Evolutionary conservation across 2,329 filamentous ascomycete species (phyloP), one percentile per base, ranked within the genome.

Genomic region (Neofusicoccum ribis): DNA sequence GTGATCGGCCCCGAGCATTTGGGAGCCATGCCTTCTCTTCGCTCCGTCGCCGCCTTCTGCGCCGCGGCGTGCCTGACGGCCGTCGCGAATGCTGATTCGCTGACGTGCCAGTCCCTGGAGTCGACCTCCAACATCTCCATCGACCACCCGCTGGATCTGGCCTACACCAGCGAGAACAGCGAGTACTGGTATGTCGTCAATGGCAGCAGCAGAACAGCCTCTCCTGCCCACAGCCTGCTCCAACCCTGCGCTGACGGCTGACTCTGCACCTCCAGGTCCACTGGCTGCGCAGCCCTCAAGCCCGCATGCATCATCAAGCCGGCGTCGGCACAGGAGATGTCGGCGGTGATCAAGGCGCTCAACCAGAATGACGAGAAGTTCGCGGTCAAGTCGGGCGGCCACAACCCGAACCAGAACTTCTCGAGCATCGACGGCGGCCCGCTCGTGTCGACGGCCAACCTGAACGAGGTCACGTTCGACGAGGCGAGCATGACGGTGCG

Each of bases 351-450:
- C 52, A 79, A 78, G 31, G 77, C 83, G 36, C 78, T 88, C 12
- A 65, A 67, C 23, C 17, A 46, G 15, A 78, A 76, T 20, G 79
- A 77, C 7, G 73, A 80, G 39, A 80, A 80, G 47, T 85, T 88
- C 52, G 86, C 85, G 23, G 79, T 87, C 74, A 81, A 84, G 71
- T 79, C 81, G 9, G 84, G 84, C 7, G 81, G 81, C 0, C 81
- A 83, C 69, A 79, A 80, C 65, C 79, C 79, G 1, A 83, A 81
- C 65, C 78, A 80, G 65, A 79, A 79, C 39, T 83, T 81, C 65
- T 77, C 79, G 3, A 82, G 78, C 68, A 79, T 81, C 49, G 76
- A 79, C 50, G 77, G 77, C 17, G 81, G 79, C 1, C 73, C 80
- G 7, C 72, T 83, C 47, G 78, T 81, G 51, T 76, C 75, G 2